Evolutionary conservation across 2,329 filamentous ascomycete genomes (phyloP), one percentile per base, ranked within the genome.

Genomic region (Stenocarpella maydis): DNA sequence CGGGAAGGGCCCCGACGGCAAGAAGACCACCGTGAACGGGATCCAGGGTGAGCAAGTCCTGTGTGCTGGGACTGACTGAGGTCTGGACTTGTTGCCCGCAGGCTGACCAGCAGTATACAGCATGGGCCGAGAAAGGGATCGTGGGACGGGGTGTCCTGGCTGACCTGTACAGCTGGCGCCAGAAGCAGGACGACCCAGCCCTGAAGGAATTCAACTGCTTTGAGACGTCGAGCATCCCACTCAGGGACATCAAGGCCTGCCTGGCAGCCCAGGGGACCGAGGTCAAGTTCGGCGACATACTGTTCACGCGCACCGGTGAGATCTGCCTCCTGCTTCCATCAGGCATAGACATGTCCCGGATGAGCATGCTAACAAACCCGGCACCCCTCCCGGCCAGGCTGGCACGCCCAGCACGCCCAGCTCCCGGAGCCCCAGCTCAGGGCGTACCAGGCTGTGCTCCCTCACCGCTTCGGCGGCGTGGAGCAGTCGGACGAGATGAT

Each of bases 101-200:
- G 34, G 26, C 54, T 69, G 43, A 63, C 55, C 24, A 5, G n/a
- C 10, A 37, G 12, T 12, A 12, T 37, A 72, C 63, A 82, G 83
- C 82, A 0, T 87, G 84, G 83, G 77, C 83, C 5, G 81, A 86
- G 69, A 74, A 83, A 60, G 87, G 87, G 15, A 88, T 89, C 65
- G 85, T 87, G 1, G 87, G 86, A 8, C 79, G 87, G 0, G 87
- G 85, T 4, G 79, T 89, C 2, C 75, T 89, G 28, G 74, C 88
- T 39, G 87, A 89, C 74, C 85, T 85, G 71, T 82, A 84, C 75
- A 75, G 77, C 72, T 86, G 83, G 83, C 78, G 81, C 8, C 74
- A 80, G 31, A 77, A 80, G 12, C 79, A 84, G 45, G 74, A 77
- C 15, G 70, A 75, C 50, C 66, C 73, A 12, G 54, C 52, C 47